Conservation (phyloP, 805 yeast species). For the Zygosaccharomyces bailii region DNA sequence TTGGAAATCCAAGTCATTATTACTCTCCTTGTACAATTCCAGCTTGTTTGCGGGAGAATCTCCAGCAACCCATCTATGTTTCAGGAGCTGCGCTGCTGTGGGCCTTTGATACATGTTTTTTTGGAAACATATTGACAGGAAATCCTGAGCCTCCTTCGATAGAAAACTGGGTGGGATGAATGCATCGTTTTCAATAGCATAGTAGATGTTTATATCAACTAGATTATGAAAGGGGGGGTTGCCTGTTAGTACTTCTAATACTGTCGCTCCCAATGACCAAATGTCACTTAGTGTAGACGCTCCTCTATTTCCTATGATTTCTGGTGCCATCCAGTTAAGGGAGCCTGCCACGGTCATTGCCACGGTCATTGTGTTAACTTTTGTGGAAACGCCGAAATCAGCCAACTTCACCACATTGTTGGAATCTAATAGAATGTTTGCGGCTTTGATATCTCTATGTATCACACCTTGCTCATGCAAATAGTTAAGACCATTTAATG, state of each 20-base stretch:
- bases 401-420: slow-evolving; percentile 81
- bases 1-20: slow-evolving; percentile 20
- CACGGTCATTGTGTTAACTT: slow-evolving; percentile 57
- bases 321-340: slow-evolving; percentile 99
- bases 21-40: slow-evolving; percentile 26
- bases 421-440: slow-evolving; percentile 71
- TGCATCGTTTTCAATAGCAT: slow-evolving; percentile 40
- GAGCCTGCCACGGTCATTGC: slow-evolving; percentile 69
- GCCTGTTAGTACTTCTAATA: slow-evolving; percentile 80
- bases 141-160: slow-evolving; percentile 57
- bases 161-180: slow-evolving; percentile 36
- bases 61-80: slow-evolving; percentile 48
- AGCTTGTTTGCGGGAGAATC: slow-evolving; percentile 19
- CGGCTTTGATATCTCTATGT: slow-evolving; percentile 93
- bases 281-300: slow-evolving; percentile 86
- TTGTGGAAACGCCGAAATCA: slow-evolving; percentile 95
- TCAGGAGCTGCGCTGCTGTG: slow-evolving; percentile 55
- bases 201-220: slow-evolving; percentile 37
- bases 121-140: slow-evolving; percentile 64
- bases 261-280: slow-evolving; percentile 95
- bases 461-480: slow-evolving; percentile 76
- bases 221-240: slow-evolving; percentile 79
- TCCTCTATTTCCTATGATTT: slow-evolving; percentile 78
- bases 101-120: slow-evolving; percentile 69
- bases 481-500: slow-evolving; percentile 65